Base-by-base conservation (phyloP, 176 grass and related monocot genomes). In the Neostapfia colusana region DNA sequence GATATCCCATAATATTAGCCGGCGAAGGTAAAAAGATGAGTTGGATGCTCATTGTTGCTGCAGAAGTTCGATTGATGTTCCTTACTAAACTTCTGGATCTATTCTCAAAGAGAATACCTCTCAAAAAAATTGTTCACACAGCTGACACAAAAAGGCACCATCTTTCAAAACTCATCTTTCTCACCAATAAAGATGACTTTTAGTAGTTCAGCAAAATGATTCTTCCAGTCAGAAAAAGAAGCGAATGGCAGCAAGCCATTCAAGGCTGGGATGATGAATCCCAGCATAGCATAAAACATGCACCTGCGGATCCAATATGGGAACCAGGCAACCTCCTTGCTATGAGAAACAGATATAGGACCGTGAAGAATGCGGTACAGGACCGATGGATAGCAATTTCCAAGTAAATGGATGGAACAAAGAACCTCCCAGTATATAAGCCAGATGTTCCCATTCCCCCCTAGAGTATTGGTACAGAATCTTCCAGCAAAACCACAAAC, bases 211-310 rank as follows among this genome's bases (percentile, higher is more conserved):
- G 54, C 48, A 25, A 95, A 87, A 78, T 99, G 95, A 25, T 48
- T 64, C 63, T 48, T 71, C 95, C 95, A 95, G 6, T 83, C 78
- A 67, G 24, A 70, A 50, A 92, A 9, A 37, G 89, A 88, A 69
- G 92, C 95, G 83, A 99, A 99, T 11, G 95, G 92, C 24, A 99
- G 70, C n/a, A 99, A 84, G 40, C 95, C 95, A 49, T 78, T 82
- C 6, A 79, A 90, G 36, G 72, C 55, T 7, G 95, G 95, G 46
- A 95, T 69, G 72, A 99, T 42, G 70, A 90, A 49, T 67, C 90
- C 78, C 77, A 92, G 70, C 41, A 82, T 26, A 77, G 72, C 20
- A 79, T 90, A 99, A 85, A 99, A 90, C 58, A 76, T 25, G 62
- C 74, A 95, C 25, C 95, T 81, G 43, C 85, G 73, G 67, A 92